Conservation (phyloP, 192 early-diverging fungal genomes). For the Coemansia sp. region DNA sequence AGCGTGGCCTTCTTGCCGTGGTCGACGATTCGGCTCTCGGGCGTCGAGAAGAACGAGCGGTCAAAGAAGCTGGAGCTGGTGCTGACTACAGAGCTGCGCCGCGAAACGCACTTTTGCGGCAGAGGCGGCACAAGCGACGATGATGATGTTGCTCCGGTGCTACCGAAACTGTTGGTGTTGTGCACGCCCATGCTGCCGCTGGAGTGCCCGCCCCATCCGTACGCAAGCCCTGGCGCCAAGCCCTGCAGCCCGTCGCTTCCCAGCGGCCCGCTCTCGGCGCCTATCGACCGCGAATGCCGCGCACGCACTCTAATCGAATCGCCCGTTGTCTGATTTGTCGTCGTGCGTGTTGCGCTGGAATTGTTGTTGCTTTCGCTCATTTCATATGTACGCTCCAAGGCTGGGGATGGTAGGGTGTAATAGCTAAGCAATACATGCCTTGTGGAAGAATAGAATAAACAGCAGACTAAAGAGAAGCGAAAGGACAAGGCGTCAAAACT, state of each 20-base stretch:
- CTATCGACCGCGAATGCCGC: slow-evolving; percentile 9
- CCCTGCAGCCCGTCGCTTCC: slow-evolving; percentile 1
- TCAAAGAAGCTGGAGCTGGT: slow-evolving; percentile 55
- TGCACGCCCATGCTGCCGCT: slow-evolving; percentile 5
- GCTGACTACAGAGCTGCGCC: slow-evolving; percentile 53
- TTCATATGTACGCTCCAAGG: neutral
- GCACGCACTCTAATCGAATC: neutral
- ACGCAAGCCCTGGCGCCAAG: neutral
- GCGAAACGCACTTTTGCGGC: slow-evolving; percentile 33
- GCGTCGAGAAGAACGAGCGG: slow-evolving; percentile 52
- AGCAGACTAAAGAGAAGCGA: no score
- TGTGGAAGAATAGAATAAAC: no score
- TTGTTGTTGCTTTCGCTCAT: slow-evolving; percentile 2
- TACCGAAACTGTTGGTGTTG: neutral
- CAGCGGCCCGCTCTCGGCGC: slow-evolving; percentile 4
- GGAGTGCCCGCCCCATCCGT: slow-evolving; percentile 5
- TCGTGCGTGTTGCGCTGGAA: neutral
- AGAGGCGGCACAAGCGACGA: neutral
- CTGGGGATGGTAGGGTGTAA: no score
- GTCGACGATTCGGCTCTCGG: slow-evolving; percentile 46
- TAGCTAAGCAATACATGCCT: no score
- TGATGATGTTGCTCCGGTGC: slow-evolving; percentile 5
- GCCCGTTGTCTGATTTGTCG: neutral
- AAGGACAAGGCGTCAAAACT: no score
- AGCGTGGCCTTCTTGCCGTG: slow-evolving; percentile 42